Evolutionary conservation across 805 yeast genomes (phyloP), one percentile per base, ranked within the genome.

Genomic region (Vanderwaltozyma polyspora): DNA sequence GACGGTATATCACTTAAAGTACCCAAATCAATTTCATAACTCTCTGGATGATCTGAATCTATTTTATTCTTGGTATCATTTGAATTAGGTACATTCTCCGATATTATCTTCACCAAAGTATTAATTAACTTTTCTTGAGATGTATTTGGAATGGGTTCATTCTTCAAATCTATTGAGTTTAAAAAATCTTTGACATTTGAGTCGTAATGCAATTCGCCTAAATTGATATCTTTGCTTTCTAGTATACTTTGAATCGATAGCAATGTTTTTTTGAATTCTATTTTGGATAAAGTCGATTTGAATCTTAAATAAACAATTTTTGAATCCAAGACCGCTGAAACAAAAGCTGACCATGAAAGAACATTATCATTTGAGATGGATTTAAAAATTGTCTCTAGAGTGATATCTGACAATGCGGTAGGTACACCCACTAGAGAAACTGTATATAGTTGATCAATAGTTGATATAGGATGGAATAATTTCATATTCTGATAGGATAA

Each of bases 1-100:
- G 40, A 37, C 3, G 59, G 59, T 17, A 55, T 35, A 34, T 55
- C 60, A 32, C 56, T 49, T 23, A 55, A 31, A 3, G 55, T 49
- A 31, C 34, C 43, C 13, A 51, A 33, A 39, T 55, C 57, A 9
- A 55, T 48, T 13, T 44, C 40, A 33, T 55, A 55, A 18, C 49
- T 44, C 12, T 34, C 32, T 6, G 30, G n/a, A n/a, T 33, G 39
- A 15, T 28, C 28, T 19, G 10, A 15, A 8, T 25, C 15, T 19
- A 17, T 25, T 11, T 24, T 6, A 31, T n/a, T 14, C 21, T 15
- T n/a, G 14, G 3, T 25, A 3, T 7, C 6, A 18, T 25, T 19
- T 12, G 18, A 19, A 13, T 29, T 18, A 8, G 15, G 16, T 5
- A 19, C 25, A 3, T n/a, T n/a, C n/a, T n/a, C n/a, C n/a, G n/a